A percentile compares a stretch with the other conserved stretches of the same genome.
Conservation (phyloP, 441 rosid genomes). For the Euphorbia celastroides region DNA sequence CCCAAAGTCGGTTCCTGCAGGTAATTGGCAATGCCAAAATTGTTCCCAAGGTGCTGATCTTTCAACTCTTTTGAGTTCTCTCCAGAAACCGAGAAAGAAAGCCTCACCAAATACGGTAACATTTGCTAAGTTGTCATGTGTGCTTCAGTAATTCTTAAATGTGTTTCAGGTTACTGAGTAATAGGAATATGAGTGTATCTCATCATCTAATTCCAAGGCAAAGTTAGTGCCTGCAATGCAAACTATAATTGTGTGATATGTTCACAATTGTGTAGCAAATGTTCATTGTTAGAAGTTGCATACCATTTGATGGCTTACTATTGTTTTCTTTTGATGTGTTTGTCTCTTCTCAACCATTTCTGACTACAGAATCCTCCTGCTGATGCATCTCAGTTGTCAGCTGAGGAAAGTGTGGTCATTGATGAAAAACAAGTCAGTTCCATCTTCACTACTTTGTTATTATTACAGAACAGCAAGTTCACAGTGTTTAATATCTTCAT, state of each 20-base stretch:
- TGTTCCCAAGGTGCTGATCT: slow-evolving; percentile 10
- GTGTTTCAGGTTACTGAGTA: background rate
- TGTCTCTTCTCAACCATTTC: background rate
- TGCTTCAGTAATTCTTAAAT: background rate
- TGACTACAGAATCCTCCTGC: slow-evolving; percentile 9
- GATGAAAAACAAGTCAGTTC: slow-evolving; percentile 4
- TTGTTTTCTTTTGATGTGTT: background rate
- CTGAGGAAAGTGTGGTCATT: slow-evolving; percentile 4
- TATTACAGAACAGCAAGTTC: background rate
- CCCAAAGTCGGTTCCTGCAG: slow-evolving; percentile 18
- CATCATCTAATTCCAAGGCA: background rate
- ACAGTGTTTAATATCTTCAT: background rate
- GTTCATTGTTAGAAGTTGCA: background rate
- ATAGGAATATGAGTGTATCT: background rate
- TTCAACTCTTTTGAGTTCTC: background rate
- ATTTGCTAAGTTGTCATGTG: background rate
- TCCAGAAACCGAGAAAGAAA: background rate
- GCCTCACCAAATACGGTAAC: background rate
- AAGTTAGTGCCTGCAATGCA: background rate
- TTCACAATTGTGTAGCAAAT: background rate
- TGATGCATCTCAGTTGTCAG: slow-evolving; percentile 5
- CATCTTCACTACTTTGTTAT: background rate
- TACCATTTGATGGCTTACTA: background rate
- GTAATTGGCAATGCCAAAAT: slow-evolving; percentile 19
- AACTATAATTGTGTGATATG: background rate